phyloP scores from a whole-genome alignment of 169 alveolate species.

The Plasmodium reichenowi region DNA sequence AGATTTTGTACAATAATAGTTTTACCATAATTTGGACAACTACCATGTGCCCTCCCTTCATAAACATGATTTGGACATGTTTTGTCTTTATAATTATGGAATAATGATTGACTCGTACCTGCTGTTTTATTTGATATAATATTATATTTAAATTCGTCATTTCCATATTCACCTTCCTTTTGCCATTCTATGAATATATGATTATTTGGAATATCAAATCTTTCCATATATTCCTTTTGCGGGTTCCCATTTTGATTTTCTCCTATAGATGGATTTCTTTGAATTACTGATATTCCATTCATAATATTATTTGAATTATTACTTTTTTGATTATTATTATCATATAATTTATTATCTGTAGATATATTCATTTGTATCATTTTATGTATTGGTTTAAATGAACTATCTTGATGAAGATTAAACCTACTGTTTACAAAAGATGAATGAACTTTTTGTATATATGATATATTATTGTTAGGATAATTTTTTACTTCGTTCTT shows the following conservation, averaged over 20 bases:
- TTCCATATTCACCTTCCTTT: constrained; percentile 41
- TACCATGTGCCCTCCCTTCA: constrained; percentile 76
- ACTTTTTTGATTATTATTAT: too few species aligned
- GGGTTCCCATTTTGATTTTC: constrained; percentile 10
- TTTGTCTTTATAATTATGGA: constrained; percentile 16
- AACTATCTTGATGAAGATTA: not conserved
- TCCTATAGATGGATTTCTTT: not conserved
- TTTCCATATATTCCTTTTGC: constrained; percentile 54
- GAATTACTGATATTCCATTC: not conserved
- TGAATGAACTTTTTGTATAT: not conserved
- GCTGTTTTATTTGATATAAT: constrained; percentile 36
- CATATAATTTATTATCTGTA: not conserved
- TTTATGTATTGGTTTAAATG: not conserved
- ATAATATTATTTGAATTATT: too few species aligned
- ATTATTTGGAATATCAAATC: constrained; percentile 49
- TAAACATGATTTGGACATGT: constrained; percentile 56
- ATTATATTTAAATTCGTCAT: constrained; percentile 35
- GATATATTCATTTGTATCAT: not conserved
- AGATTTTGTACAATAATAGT: constrained; percentile 34
- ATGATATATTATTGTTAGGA: not conserved
- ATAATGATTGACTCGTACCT: constrained; percentile 41
- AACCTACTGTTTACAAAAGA: not conserved
- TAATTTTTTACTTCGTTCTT: too few species aligned
- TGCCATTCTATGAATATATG: constrained; percentile 60
- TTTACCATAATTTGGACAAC: constrained; percentile 77